These are phyloP conservation scores for Houttuynia cordata DNA, from an alignment of 164 flowering plant species.

Conservation along the genomic window DNA sequence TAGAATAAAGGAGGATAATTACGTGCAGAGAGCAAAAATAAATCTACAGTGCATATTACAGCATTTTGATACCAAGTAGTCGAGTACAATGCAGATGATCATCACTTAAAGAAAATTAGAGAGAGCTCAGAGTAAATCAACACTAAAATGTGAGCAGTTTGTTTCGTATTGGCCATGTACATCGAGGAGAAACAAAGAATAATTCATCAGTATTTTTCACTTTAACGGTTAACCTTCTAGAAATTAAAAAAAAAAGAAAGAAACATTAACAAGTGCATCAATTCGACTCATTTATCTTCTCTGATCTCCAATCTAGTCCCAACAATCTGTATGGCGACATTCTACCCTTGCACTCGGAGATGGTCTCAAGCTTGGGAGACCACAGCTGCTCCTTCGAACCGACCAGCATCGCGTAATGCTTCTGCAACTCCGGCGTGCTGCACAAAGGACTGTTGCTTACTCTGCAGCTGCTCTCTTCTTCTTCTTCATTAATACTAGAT, in stretches of 20 bases:
- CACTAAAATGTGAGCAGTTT: no score
- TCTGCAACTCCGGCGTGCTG: slow-evolving; percentile 87
- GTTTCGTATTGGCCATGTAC: no score
- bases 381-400: slow-evolving; percentile 55
- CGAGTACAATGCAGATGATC: no score
- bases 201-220: no score
- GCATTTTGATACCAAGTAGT: no score
- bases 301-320: slow-evolving; percentile 36
- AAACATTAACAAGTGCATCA: neutral
- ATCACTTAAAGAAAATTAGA: no score
- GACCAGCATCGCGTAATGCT: slow-evolving; percentile 62
- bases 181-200: no score
- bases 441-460: slow-evolving; percentile 25
- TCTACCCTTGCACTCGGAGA: slow-evolving; percentile 46
- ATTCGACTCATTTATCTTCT: slow-evolving; percentile 3
- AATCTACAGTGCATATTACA: no score
- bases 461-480: neutral
- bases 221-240: neutral
- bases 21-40: no score
- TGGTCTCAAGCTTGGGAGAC: slow-evolving; percentile 71
- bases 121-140: no score
- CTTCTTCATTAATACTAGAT: slow-evolving; percentile 1
- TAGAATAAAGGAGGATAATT: no score
- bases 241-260: no score
- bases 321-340: slow-evolving; percentile 51